These are phyloP conservation scores for Yarrowia keelungensis DNA, from an alignment of 805 yeast species.

Conservation along the genomic window DNA sequence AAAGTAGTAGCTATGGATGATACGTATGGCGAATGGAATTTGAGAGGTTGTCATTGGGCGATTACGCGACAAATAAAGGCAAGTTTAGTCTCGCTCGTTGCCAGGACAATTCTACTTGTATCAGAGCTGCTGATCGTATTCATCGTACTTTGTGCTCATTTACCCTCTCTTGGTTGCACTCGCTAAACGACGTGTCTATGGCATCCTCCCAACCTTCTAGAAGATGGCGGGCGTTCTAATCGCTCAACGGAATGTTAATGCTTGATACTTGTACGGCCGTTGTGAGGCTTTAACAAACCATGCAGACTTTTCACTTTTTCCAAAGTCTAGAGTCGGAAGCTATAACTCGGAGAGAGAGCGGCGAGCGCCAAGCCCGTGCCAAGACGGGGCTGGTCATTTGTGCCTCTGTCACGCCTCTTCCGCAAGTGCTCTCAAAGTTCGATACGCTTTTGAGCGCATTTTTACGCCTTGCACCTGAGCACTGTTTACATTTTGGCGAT, in stretches of 20 bases:
- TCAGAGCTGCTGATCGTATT: no score
- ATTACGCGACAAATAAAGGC: no score
- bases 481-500: background rate
- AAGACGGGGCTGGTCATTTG: conserved; percentile 13
- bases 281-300: conserved; percentile 28
- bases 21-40: no score
- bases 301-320: background rate
- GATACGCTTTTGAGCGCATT: background rate
- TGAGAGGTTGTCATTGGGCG: no score
- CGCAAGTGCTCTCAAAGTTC: background rate
- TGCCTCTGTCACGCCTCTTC: background rate
- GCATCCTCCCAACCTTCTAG: background rate
- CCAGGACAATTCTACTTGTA: no score
- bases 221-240: conserved; percentile 7
- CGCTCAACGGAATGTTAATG: conserved; percentile 5
- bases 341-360: no score
- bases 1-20: background rate
- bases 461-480: background rate
- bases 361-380: conserved; percentile 15
- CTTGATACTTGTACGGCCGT: conserved; percentile 23
- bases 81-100: no score
- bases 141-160: no score
- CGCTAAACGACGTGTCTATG: background rate
- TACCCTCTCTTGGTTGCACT: background rate
- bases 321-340: no score